Base-by-base conservation (phyloP, 345 rosid species). In the Aquilaria malaccensis region DNA sequence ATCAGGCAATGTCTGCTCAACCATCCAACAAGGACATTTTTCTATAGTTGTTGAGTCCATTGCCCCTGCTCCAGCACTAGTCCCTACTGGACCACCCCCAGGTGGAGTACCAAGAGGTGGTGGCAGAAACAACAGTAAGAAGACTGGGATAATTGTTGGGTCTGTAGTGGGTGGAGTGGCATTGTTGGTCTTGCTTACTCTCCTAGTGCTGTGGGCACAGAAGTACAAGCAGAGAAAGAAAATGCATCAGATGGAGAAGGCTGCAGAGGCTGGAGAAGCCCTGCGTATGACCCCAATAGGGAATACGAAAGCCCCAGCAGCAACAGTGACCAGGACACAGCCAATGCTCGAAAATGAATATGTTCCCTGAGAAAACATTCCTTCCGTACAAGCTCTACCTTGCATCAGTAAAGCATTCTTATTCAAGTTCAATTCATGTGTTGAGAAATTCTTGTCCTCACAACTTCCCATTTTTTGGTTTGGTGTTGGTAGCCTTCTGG, bases 221-320 rank as follows among this genome's bases (percentile, higher is more conserved):
- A 83, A 80, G 50, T 79, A 80, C 67, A 88, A 85, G 81, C 70
- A 71, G 51, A 74, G 67, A 51, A 88, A 82, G 83, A 81, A 68
- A 70, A 76, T 91, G 81, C 84, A 78, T 54, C 85, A 77, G 68
- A 91, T 94, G 99, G 91, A 94, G 81, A 94, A 71, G 74, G 97
- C 93, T 61, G 95, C 97, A 31, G 99, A 94, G 50, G 77, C 73
- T 45, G 99, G 99, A 47, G 99, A 94, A 79, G 73, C 88, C 52
- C 74, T 94, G 13, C 81, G 75, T 15, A 86, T 91, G 90, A 82
- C 97, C 54, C 63, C 83, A 0, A 84, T 91, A 2, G 95, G 99
- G 13, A 82, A 85, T 50, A 79, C 95, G 4, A 91, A 80, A 80
- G 97, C 96, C 50, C 99, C 97, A 1, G 79, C 87, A 0, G 96